Conservation (phyloP, 2,329 filamentous ascomycete genomes). For the Chaetomiaceae sp. region DNA sequence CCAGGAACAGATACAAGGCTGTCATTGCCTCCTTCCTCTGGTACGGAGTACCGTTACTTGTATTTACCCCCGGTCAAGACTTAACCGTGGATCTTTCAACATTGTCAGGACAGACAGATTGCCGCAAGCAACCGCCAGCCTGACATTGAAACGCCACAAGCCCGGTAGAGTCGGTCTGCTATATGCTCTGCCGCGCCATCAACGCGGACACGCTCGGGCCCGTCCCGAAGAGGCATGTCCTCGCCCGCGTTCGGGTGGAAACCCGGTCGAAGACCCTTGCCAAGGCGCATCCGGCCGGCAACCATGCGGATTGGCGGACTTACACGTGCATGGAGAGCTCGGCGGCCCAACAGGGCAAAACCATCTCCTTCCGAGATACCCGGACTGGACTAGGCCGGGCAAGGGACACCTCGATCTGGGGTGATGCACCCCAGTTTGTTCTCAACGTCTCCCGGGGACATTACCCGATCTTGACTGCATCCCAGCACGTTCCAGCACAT, state of each 20-base stretch:
- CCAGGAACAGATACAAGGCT: too few relatives aligned
- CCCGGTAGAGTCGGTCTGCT: too few relatives aligned
- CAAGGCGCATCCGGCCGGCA: constrained; percentile 9
- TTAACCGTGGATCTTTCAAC: too few relatives aligned
- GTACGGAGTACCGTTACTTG: too few relatives aligned
- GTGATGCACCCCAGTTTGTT: neutral
- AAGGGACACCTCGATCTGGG: neutral
- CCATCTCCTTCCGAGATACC: constrained; percentile 12
- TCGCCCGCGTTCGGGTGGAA: neutral
- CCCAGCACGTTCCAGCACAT: too few relatives aligned
- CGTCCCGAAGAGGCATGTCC: neutral
- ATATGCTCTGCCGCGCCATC: neutral
- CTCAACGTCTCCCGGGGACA: constrained; percentile 20
- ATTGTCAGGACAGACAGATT: too few relatives aligned
- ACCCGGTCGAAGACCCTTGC: constrained; percentile 6
- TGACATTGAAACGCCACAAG: too few relatives aligned
- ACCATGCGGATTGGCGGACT: constrained; percentile 14
- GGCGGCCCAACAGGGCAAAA: neutral
- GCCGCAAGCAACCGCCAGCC: too few relatives aligned
- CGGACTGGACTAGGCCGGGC: constrained; percentile 12
- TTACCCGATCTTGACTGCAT: constrained; percentile 19
- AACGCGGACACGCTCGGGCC: neutral
- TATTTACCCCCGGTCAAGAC: too few relatives aligned
- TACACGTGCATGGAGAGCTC: neutral
- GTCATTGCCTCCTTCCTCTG: too few relatives aligned